Evolutionary conservation across 306 rosid genomes (phyloP), one percentile per base, ranked within the genome.

Genomic region (Medicago lupulina): DNA sequence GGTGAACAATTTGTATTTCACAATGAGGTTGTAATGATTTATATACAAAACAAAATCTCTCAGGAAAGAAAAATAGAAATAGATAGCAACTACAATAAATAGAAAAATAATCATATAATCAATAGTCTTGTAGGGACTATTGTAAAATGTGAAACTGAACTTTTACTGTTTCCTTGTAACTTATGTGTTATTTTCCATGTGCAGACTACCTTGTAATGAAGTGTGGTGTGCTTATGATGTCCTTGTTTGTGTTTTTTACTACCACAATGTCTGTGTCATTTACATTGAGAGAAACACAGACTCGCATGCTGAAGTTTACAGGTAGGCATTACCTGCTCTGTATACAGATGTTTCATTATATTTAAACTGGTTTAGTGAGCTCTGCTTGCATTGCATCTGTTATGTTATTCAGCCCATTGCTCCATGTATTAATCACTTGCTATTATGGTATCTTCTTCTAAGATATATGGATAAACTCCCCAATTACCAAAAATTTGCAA

Each of bases 211-310:
- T 96, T 46, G 99, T 90, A 82, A 92, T 87, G 16, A 96, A 96
- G 88, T 96, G 98, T 80, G 99, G 99, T 6, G 97, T 96, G 86
- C 99, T 96, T 76, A 92, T 96, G 97, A 96, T 96, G 99, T 92
- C 99, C 23, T 80, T 96, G 53, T 96, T 96, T 80, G 99, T 96
- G 77, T 96, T 96, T 86, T 95, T 96, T 79, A 96, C 99, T 25
- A 96, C 98, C 40, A 96, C 98, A 60, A 96, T 96, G 99, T 96
- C 99, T 0, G 99, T 96, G 62, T 96, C 99, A 49, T 96, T 96
- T 77, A 96, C 99, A 50, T 87, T 96, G 84, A 90, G 99, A 80
- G 99, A 96, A 88, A 96, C 99, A 67, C 99, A 96, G 85, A 92
- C 97, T 59, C 96, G 99, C 54, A 96, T 96, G 99, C 95, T 96